These are phyloP conservation scores for Moniliophthora roreri DNA, from an alignment of 1,284 basidiomycete species.

Conservation along the genomic window DNA sequence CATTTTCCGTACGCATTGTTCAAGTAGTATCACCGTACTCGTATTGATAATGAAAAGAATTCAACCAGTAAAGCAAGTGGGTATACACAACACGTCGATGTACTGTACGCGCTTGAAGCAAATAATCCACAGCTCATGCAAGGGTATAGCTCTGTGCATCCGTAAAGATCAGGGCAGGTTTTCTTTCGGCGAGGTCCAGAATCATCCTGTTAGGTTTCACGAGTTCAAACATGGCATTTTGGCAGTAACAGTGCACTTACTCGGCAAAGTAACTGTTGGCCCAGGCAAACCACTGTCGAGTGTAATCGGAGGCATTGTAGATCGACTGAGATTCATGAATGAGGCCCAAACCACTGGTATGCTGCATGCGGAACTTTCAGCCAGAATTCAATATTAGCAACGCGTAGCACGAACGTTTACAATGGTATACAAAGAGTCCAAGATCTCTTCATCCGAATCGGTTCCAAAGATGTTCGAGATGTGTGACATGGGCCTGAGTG, in stretches of 20 bases:
- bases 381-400: constrained; percentile 2
- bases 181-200: constrained; percentile 70
- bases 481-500: constrained; percentile 76
- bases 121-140: constrained; percentile 14
- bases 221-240: neutral
- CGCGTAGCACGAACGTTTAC: constrained; percentile 51
- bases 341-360: constrained; percentile 70
- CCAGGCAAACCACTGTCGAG: constrained; percentile 83
- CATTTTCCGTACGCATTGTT: too few relatives aligned
- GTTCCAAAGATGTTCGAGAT: constrained; percentile 74
- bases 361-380: constrained; percentile 37
- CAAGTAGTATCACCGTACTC: too few relatives aligned
- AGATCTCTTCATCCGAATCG: constrained; percentile 68
- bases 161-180: constrained; percentile 67
- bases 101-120: too few relatives aligned
- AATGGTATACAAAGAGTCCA: constrained; percentile 57
- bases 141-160: constrained; percentile 51
- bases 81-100: too few relatives aligned
- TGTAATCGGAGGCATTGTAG: constrained; percentile 57
- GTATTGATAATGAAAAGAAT: too few relatives aligned
- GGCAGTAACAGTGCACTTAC: constrained; percentile 16
- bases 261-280: constrained; percentile 79
- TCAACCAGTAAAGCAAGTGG: too few relatives aligned
- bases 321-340: constrained; percentile 76
- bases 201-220: constrained; percentile 54